Conservation (phyloP, 805 yeast genomes). For the Candida multigemmis region DNA sequence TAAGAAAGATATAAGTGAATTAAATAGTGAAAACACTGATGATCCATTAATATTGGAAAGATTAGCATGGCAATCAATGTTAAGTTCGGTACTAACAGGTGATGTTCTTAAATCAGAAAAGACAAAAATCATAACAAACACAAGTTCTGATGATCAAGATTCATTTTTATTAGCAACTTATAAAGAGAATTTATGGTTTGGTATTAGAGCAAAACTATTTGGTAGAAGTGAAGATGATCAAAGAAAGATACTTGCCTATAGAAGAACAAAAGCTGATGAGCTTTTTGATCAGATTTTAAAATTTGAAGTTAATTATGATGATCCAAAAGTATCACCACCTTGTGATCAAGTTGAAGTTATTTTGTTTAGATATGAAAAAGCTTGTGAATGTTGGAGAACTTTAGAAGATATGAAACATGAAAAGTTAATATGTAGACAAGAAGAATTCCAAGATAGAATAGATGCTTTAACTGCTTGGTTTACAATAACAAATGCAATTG, state of each 20-base stretch:
- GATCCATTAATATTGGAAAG: conserved; percentile 59
- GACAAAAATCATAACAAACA: conserved; percentile 54
- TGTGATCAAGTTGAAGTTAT: conserved; percentile 44
- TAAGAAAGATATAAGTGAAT: conserved; percentile 23
- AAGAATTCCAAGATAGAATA: conserved; percentile 54
- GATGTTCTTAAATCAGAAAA: conserved; percentile 91
- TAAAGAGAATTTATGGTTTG: conserved; percentile 79
- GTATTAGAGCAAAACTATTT: conserved; percentile 70
- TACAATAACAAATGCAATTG: conserved; percentile 62
- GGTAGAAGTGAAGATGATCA: conserved; percentile 81
- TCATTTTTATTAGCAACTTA: conserved; percentile 43
- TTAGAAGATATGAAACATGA: conserved; percentile 69
- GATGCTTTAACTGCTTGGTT: conserved; percentile 83
- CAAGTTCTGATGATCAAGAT: conserved; percentile 32
- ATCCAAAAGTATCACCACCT: conserved; percentile 17
- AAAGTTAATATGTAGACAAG: conserved; percentile 59
- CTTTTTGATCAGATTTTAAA: conserved; percentile 59
- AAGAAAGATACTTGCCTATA: conserved; percentile 52
- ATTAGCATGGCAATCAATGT: conserved; percentile 93
- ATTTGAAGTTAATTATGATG: conserved; percentile 47
- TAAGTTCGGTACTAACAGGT: conserved; percentile 83
- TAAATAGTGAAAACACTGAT: conserved; percentile 21
- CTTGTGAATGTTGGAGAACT: conserved; percentile 75
- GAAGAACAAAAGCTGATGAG: conserved; percentile 65
- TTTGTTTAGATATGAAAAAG: conserved; percentile 52